phyloP scores from a whole-genome alignment of 192 early-diverging fungal species.

The Backusella morwellensis region DNA sequence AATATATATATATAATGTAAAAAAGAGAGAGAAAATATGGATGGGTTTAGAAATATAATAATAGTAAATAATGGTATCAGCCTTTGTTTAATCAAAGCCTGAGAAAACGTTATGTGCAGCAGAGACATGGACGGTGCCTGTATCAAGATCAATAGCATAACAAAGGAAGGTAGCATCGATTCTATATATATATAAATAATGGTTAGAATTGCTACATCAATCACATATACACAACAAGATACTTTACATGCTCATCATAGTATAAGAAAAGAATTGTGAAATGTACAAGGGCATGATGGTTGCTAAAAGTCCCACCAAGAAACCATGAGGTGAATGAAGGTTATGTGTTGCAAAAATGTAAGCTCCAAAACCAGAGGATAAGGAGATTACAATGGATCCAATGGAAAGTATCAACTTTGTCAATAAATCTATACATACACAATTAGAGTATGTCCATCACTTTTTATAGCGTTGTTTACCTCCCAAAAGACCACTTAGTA shows the following conservation, averaged over 20 bases:
- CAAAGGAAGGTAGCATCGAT: constrained; percentile 79
- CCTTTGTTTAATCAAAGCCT: constrained; percentile 23
- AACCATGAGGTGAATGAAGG: constrained; percentile 60
- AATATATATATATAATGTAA: neutral
- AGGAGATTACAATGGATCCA: constrained; percentile 54
- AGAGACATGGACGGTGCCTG: constrained; percentile 47
- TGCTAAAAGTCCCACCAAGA: constrained; percentile 59
- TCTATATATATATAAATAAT: constrained; percentile 43
- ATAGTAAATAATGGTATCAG: neutral
- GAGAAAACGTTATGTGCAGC: constrained; percentile 53
- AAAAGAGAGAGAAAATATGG: neutral
- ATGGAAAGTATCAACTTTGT: constrained; percentile 58
- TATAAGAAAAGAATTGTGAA: constrained; percentile 62
- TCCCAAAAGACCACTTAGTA: constrained; percentile 60
- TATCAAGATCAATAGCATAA: constrained; percentile 79
- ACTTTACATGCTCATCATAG: constrained; percentile 75
- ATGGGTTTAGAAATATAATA: neutral
- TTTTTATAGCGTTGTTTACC: constrained; percentile 12
- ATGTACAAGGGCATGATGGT: constrained; percentile 64
- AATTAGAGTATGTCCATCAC: neutral
- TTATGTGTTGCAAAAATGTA: constrained; percentile 57
- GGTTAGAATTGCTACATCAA: neutral
- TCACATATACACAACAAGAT: neutral
- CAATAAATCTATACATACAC: constrained; percentile 39
- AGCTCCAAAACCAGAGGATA: constrained; percentile 55